phyloP scores from a whole-genome alignment of 345 rosid species.

The Erucastrum elatum region DNA sequence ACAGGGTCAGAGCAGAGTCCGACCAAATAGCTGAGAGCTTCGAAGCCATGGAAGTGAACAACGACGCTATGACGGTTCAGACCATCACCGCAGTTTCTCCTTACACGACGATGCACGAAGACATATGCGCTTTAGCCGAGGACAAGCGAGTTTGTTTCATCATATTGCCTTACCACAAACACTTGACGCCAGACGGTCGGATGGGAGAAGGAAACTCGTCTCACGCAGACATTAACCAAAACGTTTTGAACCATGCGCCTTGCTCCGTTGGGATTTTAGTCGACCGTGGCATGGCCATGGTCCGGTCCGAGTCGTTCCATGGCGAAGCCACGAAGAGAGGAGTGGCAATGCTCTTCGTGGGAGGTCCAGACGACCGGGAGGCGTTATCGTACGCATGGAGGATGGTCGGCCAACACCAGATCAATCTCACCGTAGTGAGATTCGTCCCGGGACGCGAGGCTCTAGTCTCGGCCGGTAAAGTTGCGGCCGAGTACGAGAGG shows the following conservation, averaged over 20 bases:
- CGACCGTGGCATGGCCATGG: slow-evolving; percentile 56
- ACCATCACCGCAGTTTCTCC: slow-evolving; percentile 60
- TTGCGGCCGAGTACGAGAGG: slow-evolving; percentile 25
- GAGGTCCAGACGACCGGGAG: slow-evolving; percentile 62
- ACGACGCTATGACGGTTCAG: slow-evolving; percentile 37
- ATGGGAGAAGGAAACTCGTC: slow-evolving; percentile 45
- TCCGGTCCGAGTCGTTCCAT: slow-evolving; percentile 24
- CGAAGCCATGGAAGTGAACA: slow-evolving; percentile 40
- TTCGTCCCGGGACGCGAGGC: slow-evolving; percentile 42
- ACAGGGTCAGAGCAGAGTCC: slow-evolving; percentile 38
- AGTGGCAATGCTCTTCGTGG: slow-evolving; percentile 46
- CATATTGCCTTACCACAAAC: slow-evolving; percentile 60
- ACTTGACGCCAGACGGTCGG: slow-evolving; percentile 38
- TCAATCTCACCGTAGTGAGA: slow-evolving; percentile 47
- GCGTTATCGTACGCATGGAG: slow-evolving; percentile 60
- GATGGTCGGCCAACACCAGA: slow-evolving; percentile 69
- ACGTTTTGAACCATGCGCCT: slow-evolving; percentile 55
- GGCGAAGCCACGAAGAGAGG: slow-evolving; percentile 33
- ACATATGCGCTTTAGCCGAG: slow-evolving; percentile 58
- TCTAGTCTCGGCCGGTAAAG: slow-evolving; percentile 25
- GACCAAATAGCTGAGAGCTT: slow-evolving; percentile 50
- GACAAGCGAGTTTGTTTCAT: slow-evolving; percentile 55
- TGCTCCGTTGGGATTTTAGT: slow-evolving; percentile 69
- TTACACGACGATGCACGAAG: slow-evolving; percentile 62
- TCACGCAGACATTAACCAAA: slow-evolving; percentile 48